Conservation (phyloP, 225 moss, liverwort and hornwort species). For the Sphagnum tenellum region DNA sequence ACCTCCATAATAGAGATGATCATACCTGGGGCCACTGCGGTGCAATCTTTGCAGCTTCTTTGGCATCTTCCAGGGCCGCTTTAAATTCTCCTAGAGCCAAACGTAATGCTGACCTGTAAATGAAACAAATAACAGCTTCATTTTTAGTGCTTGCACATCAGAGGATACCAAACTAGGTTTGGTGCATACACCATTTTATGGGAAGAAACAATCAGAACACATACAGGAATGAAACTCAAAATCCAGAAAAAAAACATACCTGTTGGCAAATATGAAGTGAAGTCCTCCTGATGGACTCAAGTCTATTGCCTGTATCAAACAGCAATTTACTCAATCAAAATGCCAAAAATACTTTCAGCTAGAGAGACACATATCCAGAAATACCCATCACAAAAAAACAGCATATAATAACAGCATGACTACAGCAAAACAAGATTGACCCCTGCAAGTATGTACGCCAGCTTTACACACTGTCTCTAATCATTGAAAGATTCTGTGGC, state of each 20-base stretch:
- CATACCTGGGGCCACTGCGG: slow-evolving; percentile 50
- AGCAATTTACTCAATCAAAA: background rate
- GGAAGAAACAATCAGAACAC: background rate
- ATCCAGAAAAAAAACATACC: slow-evolving; percentile 9
- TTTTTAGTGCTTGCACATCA: no score
- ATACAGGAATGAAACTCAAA: background rate
- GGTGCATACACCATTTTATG: no score
- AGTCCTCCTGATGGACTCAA: slow-evolving; percentile 51
- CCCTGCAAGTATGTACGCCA: no score
- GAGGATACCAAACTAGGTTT: no score
- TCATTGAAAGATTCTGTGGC: no score
- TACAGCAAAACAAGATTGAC: slow-evolving; percentile 1
- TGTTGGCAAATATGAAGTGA: slow-evolving; percentile 43
- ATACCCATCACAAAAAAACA: background rate
- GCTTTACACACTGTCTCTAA: no score
- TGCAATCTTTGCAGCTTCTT: slow-evolving; percentile 25
- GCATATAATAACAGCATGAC: background rate
- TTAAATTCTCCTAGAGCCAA: slow-evolving; percentile 30
- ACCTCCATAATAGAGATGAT: no score
- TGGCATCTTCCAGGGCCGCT: slow-evolving; percentile 48
- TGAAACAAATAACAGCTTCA: background rate
- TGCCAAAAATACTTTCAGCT: background rate
- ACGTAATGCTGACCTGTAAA: slow-evolving; percentile 38
- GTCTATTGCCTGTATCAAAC: slow-evolving; percentile 31
- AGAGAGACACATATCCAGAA: no score